These are phyloP conservation scores for Stylonectria norvegica DNA, from an alignment of 2,329 filamentous ascomycete species.

Conservation along the genomic window DNA sequence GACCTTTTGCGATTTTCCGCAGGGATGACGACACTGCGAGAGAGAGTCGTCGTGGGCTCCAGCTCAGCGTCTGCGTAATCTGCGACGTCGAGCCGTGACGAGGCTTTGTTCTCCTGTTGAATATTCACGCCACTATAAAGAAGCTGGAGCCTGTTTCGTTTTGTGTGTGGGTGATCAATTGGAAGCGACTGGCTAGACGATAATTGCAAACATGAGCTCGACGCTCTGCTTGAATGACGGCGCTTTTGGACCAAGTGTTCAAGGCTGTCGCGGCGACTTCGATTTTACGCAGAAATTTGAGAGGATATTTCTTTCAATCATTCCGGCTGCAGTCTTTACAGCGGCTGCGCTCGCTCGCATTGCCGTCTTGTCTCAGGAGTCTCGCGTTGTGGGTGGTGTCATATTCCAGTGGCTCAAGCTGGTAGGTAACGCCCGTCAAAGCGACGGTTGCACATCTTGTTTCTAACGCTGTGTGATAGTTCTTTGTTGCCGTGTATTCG, in stretches of 20 bases:
- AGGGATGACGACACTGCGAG: too few relatives aligned
- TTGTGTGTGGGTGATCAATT: too few relatives aligned
- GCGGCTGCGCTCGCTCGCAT: constrained; percentile 33
- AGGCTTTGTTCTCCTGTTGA: too few relatives aligned
- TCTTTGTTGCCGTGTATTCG: constrained; percentile 23
- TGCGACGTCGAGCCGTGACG: too few relatives aligned
- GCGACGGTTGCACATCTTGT: too few relatives aligned
- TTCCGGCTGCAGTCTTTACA: constrained; percentile 41
- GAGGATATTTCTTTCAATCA: constrained; percentile 42
- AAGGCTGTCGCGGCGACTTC: constrained; percentile 46
- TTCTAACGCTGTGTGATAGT: constrained; percentile 15
- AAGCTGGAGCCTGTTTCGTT: too few relatives aligned
- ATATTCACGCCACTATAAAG: too few relatives aligned
- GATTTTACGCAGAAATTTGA: constrained; percentile 52
- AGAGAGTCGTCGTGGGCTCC: too few relatives aligned
- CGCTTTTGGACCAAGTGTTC: constrained; percentile 42
- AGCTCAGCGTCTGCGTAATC: too few relatives aligned
- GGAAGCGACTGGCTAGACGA: too few relatives aligned
- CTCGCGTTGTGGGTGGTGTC: constrained; percentile 33
- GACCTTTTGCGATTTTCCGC: too few relatives aligned
- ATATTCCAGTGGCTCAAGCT: constrained; percentile 32
- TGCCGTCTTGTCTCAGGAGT: constrained; percentile 29
- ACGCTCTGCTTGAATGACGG: constrained; percentile 35
- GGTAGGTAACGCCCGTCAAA: too few relatives aligned
- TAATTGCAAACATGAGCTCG: constrained; percentile 18